Evolutionary conservation across 768 basidiomycete species (phyloP).

Genomic region (Piloderma croceum): DNA sequence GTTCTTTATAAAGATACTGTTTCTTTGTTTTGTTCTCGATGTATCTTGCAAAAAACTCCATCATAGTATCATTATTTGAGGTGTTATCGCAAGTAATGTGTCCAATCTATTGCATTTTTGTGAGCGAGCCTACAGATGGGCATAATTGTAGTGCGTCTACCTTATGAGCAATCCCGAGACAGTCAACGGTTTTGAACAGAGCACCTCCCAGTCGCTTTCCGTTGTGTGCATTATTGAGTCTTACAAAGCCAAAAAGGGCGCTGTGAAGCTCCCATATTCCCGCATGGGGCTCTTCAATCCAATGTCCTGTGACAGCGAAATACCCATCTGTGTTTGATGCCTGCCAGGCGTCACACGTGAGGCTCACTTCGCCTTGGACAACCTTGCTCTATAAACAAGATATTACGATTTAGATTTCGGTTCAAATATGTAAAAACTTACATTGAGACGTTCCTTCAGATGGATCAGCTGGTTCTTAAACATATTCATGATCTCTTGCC

Average conservation of each 20-base stretch:
- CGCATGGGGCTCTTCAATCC: too few relatives aligned
- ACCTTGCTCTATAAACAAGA: constrained; percentile 8
- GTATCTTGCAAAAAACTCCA: too few relatives aligned
- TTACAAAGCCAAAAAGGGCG: too few relatives aligned
- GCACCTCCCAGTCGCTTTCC: too few relatives aligned
- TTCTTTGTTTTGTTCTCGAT: too few relatives aligned
- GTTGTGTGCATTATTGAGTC: constrained; percentile 34
- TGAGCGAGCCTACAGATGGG: too few relatives aligned
- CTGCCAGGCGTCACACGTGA: constrained; percentile 39
- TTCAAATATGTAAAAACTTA: constrained; percentile 9
- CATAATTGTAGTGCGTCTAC: constrained; percentile 19
- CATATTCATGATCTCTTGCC: constrained; percentile 26
- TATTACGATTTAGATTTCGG: not conserved
- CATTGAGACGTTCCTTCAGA: constrained; percentile 16
- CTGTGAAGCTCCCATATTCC: too few relatives aligned
- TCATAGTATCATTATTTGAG: too few relatives aligned
- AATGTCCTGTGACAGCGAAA: constrained; percentile 37
- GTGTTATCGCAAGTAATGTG: too few relatives aligned
- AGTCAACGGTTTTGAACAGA: constrained; percentile 28
- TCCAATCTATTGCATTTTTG: too few relatives aligned
- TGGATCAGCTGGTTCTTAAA: too few relatives aligned
- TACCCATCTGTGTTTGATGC: constrained; percentile 33
- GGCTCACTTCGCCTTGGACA: constrained; percentile 20
- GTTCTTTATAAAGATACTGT: too few relatives aligned
- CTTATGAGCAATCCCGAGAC: constrained; percentile 24